Conservation (phyloP, 202 grass and related monocot genomes). For the Digitaria exilis region DNA sequence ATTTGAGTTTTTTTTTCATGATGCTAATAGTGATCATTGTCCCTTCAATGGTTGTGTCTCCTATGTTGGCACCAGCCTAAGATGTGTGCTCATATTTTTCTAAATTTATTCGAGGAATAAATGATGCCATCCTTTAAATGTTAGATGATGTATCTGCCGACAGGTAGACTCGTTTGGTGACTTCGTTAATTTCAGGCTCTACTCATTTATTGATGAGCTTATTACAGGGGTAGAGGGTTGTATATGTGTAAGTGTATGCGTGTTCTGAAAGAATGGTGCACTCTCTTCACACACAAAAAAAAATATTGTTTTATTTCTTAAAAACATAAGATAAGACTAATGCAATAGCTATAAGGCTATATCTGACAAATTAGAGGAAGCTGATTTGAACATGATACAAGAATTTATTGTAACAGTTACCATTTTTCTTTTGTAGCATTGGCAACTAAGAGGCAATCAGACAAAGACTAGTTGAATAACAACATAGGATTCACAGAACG, state of each 20-base stretch:
- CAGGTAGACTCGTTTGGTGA: too few relatives aligned
- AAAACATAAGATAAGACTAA: not conserved
- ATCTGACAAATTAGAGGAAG: not conserved
- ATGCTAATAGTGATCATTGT: not conserved
- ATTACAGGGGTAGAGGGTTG: too few relatives aligned
- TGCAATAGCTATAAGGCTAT: too few relatives aligned
- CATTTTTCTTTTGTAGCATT: not conserved
- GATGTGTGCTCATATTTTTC: too few relatives aligned
- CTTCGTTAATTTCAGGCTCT: too few relatives aligned
- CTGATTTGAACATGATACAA: not conserved
- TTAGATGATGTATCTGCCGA: too few relatives aligned
- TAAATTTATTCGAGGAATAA: too few relatives aligned
- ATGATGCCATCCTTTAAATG: too few relatives aligned
- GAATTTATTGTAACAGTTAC: not conserved
- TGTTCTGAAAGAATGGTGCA: too few relatives aligned
- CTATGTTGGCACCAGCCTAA: too few relatives aligned
- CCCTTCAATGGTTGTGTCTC: not conserved
- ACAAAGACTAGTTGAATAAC: not conserved
- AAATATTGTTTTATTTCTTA: not conserved
- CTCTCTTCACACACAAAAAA: not conserved
- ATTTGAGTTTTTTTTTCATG: not conserved
- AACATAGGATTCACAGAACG: slow-evolving; percentile 32
- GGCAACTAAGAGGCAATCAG: not conserved
- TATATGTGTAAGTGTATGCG: too few relatives aligned
- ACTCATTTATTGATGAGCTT: too few relatives aligned